Percentiles rank a stretch among this genome's conserved stretches.
These are phyloP conservation scores for Papiliotrema fonsecae DNA, from an alignment of 1,284 basidiomycete species.

Conservation along the genomic window DNA sequence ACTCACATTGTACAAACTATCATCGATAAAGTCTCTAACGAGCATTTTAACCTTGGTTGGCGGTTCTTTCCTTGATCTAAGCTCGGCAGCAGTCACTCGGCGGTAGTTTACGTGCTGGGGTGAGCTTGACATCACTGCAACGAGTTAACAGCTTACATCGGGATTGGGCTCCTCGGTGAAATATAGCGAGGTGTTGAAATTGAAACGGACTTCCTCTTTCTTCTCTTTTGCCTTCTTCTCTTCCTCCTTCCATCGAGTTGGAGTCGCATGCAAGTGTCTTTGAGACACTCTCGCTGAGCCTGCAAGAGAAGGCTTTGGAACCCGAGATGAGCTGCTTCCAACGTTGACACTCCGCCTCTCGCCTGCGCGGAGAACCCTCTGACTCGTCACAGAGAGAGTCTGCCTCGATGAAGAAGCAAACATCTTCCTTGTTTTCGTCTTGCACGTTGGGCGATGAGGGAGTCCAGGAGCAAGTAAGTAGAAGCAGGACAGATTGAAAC, in stretches of 20 bases:
- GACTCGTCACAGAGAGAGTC: too few species aligned
- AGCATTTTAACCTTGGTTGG: constrained; percentile 88
- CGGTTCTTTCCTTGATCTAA: constrained; percentile 59
- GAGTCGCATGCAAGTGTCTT: too few species aligned
- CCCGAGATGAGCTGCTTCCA: too few species aligned
- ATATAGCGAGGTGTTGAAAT: constrained; percentile 44
- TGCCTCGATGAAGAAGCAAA: too few species aligned
- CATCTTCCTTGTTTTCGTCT: too few species aligned
- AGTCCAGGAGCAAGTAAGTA: too few species aligned
- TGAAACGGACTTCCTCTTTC: constrained; percentile 27
- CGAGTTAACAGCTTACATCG: constrained; percentile 25
- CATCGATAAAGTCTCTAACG: constrained; percentile 93
- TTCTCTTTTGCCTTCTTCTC: constrained; percentile 2
- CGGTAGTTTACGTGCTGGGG: constrained; percentile 53
- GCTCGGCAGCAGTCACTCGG: constrained; percentile 67
- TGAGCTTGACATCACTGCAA: not conserved
- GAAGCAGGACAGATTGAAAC: too few species aligned
- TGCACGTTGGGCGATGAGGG: too few species aligned
- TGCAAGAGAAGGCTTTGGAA: too few species aligned
- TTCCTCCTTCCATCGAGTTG: not conserved
- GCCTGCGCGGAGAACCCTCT: too few species aligned
- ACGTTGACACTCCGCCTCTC: too few species aligned
- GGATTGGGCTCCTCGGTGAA: constrained; percentile 39
- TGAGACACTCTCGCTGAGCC: too few species aligned
- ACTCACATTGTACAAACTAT: constrained; percentile 79